Percentiles rank a stretch among this genome's conserved stretches.
Evolutionary conservation across 2,329 filamentous ascomycete species (phyloP).

Genomic region (Trichoderma atrobrunneum): DNA sequence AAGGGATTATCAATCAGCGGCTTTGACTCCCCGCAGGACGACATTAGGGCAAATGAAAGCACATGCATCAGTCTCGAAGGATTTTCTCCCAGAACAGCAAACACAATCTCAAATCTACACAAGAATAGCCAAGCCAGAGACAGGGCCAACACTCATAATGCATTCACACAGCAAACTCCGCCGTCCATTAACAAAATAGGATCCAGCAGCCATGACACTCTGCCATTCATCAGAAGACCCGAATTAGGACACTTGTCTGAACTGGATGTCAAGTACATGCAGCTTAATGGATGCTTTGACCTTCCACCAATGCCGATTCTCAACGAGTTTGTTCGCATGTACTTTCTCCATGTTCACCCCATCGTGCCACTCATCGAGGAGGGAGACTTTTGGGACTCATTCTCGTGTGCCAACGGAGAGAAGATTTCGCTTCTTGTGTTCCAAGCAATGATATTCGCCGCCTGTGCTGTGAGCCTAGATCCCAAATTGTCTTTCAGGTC

Average conservation of each 20-base stretch:
- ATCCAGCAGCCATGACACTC: constrained; percentile 1
- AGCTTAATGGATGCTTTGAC: constrained; percentile 23
- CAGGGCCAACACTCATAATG: background rate
- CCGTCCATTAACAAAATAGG: background rate
- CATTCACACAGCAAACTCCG: background rate
- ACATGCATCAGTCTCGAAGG: background rate
- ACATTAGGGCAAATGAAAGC: background rate
- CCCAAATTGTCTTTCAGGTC: background rate
- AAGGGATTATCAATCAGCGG: background rate
- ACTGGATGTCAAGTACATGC: constrained; percentile 19
- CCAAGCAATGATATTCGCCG: constrained; percentile 23
- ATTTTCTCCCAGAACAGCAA: background rate
- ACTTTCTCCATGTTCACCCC: constrained; percentile 27
- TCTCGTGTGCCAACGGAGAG: constrained; percentile 18
- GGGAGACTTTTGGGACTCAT: constrained; percentile 24
- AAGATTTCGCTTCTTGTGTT: constrained; percentile 20
- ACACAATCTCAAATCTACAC: background rate
- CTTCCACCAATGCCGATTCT: constrained; percentile 21
- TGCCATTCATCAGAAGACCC: constrained; percentile 5
- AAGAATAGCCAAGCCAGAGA: background rate
- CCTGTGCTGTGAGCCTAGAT: constrained; percentile 20
- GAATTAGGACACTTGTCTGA: constrained; percentile 9
- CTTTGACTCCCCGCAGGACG: background rate
- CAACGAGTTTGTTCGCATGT: constrained; percentile 24
- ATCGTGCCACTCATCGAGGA: constrained; percentile 26